Evolutionary conservation across 345 rosid genomes (phyloP).

Genomic region (Syzygium grande): DNA sequence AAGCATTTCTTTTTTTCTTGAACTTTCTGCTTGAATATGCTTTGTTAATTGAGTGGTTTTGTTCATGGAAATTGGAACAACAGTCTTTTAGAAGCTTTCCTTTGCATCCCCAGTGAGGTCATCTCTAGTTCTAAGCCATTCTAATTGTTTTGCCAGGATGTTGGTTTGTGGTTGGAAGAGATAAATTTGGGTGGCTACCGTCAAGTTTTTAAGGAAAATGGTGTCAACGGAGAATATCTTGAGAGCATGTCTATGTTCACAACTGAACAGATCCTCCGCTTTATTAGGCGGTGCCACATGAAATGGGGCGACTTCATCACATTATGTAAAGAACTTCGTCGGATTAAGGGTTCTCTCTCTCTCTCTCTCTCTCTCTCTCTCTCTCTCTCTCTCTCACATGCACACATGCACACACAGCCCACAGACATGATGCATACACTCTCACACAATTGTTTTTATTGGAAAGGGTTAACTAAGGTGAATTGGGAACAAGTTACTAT

Average conservation of each 20-base stretch:
- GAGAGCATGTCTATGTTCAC: slow-evolving; percentile 99
- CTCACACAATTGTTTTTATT: background rate
- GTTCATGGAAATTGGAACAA: background rate
- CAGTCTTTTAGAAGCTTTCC: background rate
- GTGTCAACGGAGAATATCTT: slow-evolving; percentile 91
- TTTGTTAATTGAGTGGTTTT: background rate
- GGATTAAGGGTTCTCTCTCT: slow-evolving; percentile 69
- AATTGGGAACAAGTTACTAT: background rate
- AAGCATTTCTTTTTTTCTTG: background rate
- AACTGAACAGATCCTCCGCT: slow-evolving; percentile 95
- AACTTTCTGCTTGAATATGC: background rate
- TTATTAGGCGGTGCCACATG: slow-evolving; percentile 99
- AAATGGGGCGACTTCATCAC: slow-evolving; percentile 99
- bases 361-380: background rate
- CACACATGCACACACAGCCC: background rate
- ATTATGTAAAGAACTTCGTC: slow-evolving; percentile 93
- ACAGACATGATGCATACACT: background rate
- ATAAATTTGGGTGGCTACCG: slow-evolving; percentile 89
- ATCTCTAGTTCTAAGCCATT: background rate
- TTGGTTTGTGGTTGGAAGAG: slow-evolving; percentile 93
- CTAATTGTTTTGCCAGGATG: slow-evolving; percentile 23
- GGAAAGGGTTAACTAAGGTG: background rate
- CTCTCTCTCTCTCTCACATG: background rate
- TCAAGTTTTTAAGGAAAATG: slow-evolving; percentile 76
- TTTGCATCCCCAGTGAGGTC: background rate